Conservation (phyloP, 1,284 basidiomycete genomes). For the Ganoderma lucidum region DNA sequence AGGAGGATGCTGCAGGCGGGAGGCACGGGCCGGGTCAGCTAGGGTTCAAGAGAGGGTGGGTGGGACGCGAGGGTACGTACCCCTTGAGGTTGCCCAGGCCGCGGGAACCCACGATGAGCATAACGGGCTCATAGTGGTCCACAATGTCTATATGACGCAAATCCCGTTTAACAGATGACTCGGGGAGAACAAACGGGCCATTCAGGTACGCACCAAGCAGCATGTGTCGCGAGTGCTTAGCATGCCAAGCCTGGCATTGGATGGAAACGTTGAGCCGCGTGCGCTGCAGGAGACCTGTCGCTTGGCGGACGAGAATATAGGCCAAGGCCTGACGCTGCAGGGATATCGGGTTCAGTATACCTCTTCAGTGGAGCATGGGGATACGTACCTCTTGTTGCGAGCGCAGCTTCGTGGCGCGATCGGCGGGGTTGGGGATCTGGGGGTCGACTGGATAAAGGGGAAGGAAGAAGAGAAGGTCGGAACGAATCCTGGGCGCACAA, state of each 20-base stretch:
- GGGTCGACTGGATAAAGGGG: slow-evolving; percentile 74
- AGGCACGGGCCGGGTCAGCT: not conserved
- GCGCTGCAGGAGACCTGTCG: slow-evolving; percentile 88
- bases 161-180: not conserved
- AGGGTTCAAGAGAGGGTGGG: not conserved
- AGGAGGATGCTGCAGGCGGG: slow-evolving; percentile 79
- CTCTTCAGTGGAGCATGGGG: not conserved
- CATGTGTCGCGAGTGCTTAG: slow-evolving; percentile 95
- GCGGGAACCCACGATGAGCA: slow-evolving; percentile 96
- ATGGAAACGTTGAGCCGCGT: slow-evolving; percentile 89
- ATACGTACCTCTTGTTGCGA: slow-evolving; percentile 87
- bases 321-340: slow-evolving; percentile 85
- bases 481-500: not conserved
- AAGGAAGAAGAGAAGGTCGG: slow-evolving; percentile 21
- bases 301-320: slow-evolving; percentile 89
- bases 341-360: slow-evolving; percentile 4
- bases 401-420: slow-evolving; percentile 79
- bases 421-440: slow-evolving; percentile 69
- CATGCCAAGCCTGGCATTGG: slow-evolving; percentile 94
- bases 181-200: not conserved
- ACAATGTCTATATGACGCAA: slow-evolving; percentile 74
- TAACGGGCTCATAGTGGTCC: slow-evolving; percentile 89
- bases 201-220: slow-evolving; percentile 67
- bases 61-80: slow-evolving; percentile 51
- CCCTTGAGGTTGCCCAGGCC: slow-evolving; percentile 92